Evolutionary conservation across 768 basidiomycete species (phyloP), one percentile per base, ranked within the genome.

Genomic region (Russula olivacea): DNA sequence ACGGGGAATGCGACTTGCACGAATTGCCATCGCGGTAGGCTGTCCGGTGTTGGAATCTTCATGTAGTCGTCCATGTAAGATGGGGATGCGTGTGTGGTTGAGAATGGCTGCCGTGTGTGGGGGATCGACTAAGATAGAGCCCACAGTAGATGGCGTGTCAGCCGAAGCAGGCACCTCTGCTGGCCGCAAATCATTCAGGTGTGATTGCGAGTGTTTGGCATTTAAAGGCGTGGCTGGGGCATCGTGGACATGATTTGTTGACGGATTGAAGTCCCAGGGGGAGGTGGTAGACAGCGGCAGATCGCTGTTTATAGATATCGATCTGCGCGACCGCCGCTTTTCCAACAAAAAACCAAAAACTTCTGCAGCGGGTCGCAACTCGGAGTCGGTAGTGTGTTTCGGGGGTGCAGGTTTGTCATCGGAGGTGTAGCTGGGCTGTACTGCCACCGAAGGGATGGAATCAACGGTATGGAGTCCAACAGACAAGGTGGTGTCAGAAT

Each of bases 271-370:
- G 66, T 68, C 76, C 79, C 0, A 75, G 74, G 53, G n/a, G 23
- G 68, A 48, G 7, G 74, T 70, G 32, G 78, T 73, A 2, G 79
- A 76, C 21, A 79, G 73, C 6, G 75, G 72, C 25, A 74, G 69
- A 50, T 80, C 73, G 70, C 17, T 70, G 60, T 4, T 63, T 63
- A 47, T 71, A 71, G 41, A 74, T 74, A 57, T 72, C 74, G 61
- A 75, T 76, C 68, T 76, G 11, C 55, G 34, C 21, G 64, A 61
- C 61, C 77, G 72, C 75, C 81, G 65, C 57, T 76, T 78, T 40
- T 80, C 77, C 25, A 82, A 82, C 54, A 91, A 74, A 73, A 91
- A 91, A 5, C 78, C 82, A 62, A 91, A 91, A 21, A 91, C 79
- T 66, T 90, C 84, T 3, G 89, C 86, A 23, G 89, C 89, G 12